Base-by-base conservation (phyloP, 306 rosid genomes). In the Acacia crassicarpa region DNA sequence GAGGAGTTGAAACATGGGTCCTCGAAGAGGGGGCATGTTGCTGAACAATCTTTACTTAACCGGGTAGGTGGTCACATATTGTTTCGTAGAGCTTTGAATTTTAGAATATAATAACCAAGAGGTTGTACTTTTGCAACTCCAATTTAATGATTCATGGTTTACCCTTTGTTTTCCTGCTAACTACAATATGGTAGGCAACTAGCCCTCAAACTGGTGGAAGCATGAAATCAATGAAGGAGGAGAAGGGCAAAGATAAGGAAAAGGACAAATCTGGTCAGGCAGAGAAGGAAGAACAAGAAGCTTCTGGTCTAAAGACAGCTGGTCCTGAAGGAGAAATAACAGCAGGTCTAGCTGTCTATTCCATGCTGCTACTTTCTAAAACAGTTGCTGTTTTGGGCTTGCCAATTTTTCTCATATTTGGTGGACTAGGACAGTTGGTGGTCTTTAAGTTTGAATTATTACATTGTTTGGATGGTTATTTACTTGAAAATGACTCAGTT, bases 271-370 rank as follows among this genome's bases (percentile, higher is more conserved):
- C 94, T 33, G 88, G 91, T 51, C 97, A 89, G 89, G 84, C 90
- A 70, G 94, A 91, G 73, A 95, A 95, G 84, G 99, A 93, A 76
- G 94, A 84, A 63, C 89, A 85, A 73, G 99, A 93, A 73, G 76
- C 89, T 81, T 91, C 99, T 19, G 97, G 98, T 85, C 89, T 95
- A 86, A 93, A 93, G 89, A 91, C 89, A 5, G 99, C 99, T 40
- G 99, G 98, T 77, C 89, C 94, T 58, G 99, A 95, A 84, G 99
- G 99, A 79, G 99, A 95, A 90, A 93, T 95, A 66, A 90, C 99
- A 61, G 99, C 99, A 88, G 99, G 99, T 93, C 76, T 89, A 87
- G 85, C 43, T 45, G 35, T 45, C 15, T 16, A 44, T 13, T 71
- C 35, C 45, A 19, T 74, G 35, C 49, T 35, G 4, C 41, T 75